These are phyloP conservation scores for Sphenostylis stenocarpa DNA, from an alignment of 306 rosid species.

Conservation along the genomic window DNA sequence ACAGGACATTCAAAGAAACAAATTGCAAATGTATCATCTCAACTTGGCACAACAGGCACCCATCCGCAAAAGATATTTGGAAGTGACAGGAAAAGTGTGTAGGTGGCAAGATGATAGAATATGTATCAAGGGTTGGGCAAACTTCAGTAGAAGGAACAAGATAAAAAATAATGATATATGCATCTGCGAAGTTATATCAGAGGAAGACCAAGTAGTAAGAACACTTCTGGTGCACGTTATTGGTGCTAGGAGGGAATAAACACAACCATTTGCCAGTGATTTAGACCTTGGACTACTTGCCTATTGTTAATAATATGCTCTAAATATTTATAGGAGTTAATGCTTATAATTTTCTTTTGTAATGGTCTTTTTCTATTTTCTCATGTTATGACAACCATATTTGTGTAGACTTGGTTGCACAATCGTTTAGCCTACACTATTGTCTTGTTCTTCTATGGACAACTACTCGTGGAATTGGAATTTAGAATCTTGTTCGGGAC, in stretches of 20 bases:
- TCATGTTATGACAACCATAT: background rate
- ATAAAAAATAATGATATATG: slow-evolving; percentile 10
- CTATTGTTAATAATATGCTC: background rate
- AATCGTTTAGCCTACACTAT: background rate
- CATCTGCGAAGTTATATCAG: slow-evolving; percentile 34
- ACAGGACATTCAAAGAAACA: slow-evolving; percentile 3
- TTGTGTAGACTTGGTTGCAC: background rate
- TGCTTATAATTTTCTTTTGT: background rate
- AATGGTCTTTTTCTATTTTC: background rate
- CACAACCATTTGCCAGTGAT: background rate
- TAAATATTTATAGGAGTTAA: background rate
- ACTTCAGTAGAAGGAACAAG: slow-evolving; percentile 9
- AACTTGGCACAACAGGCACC: background rate
- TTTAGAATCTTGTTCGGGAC: background rate
- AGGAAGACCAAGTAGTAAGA: background rate
- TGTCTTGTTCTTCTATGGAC: background rate
- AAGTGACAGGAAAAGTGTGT: background rate
- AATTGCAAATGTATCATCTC: background rate
- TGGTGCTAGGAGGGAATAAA: background rate
- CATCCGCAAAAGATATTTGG: background rate
- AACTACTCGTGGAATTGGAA: background rate
- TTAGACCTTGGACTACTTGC: background rate
- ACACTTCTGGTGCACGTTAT: slow-evolving; percentile 28
- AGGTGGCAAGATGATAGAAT: slow-evolving; percentile 27
- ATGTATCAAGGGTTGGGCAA: slow-evolving; percentile 4